Evolutionary conservation across 2,329 filamentous ascomycete species (phyloP).

Genomic region (Thelonectria blattea): DNA sequence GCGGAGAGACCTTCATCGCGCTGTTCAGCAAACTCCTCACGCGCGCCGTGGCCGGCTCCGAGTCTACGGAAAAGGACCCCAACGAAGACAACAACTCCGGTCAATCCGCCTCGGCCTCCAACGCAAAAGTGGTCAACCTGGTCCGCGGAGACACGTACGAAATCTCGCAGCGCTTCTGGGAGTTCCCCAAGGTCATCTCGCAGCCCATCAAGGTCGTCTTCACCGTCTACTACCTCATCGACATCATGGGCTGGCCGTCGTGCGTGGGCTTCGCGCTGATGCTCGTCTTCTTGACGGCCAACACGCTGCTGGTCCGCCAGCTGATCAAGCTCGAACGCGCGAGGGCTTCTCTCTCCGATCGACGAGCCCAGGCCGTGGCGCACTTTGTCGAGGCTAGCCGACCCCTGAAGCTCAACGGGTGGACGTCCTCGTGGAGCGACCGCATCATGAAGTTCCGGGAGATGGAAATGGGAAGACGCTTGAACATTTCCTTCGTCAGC

Average conservation of each 20-base stretch:
- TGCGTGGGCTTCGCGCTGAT: constrained; percentile 75
- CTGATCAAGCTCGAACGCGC: constrained; percentile 73
- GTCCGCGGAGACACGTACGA: constrained; percentile 85
- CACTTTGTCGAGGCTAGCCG: constrained; percentile 89
- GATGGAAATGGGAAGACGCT: constrained; percentile 45
- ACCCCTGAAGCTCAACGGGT: constrained; percentile 57
- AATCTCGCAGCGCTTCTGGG: constrained; percentile 86
- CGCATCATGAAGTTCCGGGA: constrained; percentile 46
- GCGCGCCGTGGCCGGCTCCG: constrained; percentile 47
- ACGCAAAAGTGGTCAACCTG: constrained; percentile 89
- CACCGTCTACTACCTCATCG: constrained; percentile 67
- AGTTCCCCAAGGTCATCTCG: constrained; percentile 76
- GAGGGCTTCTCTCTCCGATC: constrained; percentile 76
- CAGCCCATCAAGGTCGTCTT: constrained; percentile 79
- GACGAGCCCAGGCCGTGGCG: constrained; percentile 78
- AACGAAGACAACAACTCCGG: not conserved
- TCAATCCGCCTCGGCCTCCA: constrained; percentile 68
- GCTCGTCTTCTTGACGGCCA: constrained; percentile 70
- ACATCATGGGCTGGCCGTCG: constrained; percentile 80
- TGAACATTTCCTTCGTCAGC: constrained; percentile 44
- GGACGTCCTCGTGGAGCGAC: constrained; percentile 46
- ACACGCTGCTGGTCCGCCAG: constrained; percentile 68
- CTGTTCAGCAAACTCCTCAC: constrained; percentile 48
- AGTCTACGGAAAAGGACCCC: constrained; percentile 45
- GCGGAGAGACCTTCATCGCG: constrained; percentile 67